Percentiles rank a stretch among this genome's conserved stretches.
Evolutionary conservation across 1,284 basidiomycete species (phyloP).

Genomic region (Volvariella volvacea): DNA sequence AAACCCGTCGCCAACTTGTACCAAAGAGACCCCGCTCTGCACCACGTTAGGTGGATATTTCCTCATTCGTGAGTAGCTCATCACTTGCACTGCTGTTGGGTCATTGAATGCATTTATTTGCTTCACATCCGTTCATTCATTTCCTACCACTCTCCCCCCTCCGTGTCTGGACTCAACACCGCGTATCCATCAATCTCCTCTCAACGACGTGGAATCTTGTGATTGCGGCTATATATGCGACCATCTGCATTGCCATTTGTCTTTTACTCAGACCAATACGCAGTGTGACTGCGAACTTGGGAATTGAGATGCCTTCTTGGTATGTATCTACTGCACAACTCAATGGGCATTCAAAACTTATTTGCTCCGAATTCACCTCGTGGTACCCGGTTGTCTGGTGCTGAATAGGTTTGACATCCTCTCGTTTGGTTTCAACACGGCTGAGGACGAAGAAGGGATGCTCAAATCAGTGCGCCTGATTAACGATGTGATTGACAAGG

Average conservation of each 20-base stretch:
- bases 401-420: constrained; percentile 85
- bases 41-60: constrained; percentile 80
- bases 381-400: background rate
- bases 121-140: too few relatives aligned
- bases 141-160: constrained; percentile 4
- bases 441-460: constrained; percentile 75
- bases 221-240: background rate
- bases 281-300: constrained; percentile 63
- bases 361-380: constrained; percentile 3
- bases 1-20: constrained; percentile 68
- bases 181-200: background rate
- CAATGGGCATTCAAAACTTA: constrained; percentile 7
- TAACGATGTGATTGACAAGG: constrained; percentile 65
- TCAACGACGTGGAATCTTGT: too few relatives aligned
- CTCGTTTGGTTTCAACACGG: constrained; percentile 53
- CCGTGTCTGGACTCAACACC: background rate
- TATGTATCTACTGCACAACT: constrained; percentile 22
- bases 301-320: constrained; percentile 69
- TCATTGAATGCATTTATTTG: too few relatives aligned
- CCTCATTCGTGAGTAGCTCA: constrained; percentile 59
- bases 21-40: constrained; percentile 39
- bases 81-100: background rate
- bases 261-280: constrained; percentile 38
- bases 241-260: constrained; percentile 10
- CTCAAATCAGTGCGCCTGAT: constrained; percentile 55